Evolutionary conservation across 2,329 filamentous ascomycete species (phyloP), one percentile per base, ranked within the genome.

Genomic region (Alternaria postmessia): DNA sequence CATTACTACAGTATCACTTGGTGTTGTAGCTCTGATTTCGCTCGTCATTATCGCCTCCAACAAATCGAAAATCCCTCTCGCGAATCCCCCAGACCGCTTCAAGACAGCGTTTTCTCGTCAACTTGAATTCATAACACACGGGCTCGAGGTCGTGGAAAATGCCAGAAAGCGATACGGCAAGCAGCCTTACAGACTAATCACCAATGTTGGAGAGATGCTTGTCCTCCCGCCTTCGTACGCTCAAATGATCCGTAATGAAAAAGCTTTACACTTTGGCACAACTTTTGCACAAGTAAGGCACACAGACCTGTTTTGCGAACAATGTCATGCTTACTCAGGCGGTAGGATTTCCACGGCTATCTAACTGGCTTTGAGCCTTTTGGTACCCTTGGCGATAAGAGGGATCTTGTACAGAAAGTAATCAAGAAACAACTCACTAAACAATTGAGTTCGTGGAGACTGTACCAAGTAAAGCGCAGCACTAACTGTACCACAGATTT

Each of bases 151-250:
- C 11, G 11, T 57, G 0, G 9, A 5, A 4, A 24, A 52, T 1
- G 54, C 47, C 2, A 47, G 44, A 14, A 36, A 39, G 5, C 38
- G 30, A 7, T 57, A 38, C 9, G 41, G 32, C 39, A 42, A 47
- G n/a, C 39, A 53, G 12, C 55, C 55, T 3, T 58, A 58, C 6
- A 53, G 32, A 24, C 8, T 58, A 11, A n/a, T 58, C 2, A 39
- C 26, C 0, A 20, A 54, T 3, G 12, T 5, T 9, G 56, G 56
- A 3, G 48, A 54, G 14, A 18, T 32, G 11, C 16, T 44, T 9
- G 20, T 58, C 1, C 34, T 58, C 1, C 42, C 49, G 3, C 55
- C 47, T 14, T 7, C 16, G 7, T 52, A 54, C 36, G 34, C 49
- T 2, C 6, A 9, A 20, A 26, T 2, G 1, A 53, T 58, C 1